Base-by-base conservation (phyloP, 1,139 yeast genomes). In the Yueomyces sp. region DNA sequence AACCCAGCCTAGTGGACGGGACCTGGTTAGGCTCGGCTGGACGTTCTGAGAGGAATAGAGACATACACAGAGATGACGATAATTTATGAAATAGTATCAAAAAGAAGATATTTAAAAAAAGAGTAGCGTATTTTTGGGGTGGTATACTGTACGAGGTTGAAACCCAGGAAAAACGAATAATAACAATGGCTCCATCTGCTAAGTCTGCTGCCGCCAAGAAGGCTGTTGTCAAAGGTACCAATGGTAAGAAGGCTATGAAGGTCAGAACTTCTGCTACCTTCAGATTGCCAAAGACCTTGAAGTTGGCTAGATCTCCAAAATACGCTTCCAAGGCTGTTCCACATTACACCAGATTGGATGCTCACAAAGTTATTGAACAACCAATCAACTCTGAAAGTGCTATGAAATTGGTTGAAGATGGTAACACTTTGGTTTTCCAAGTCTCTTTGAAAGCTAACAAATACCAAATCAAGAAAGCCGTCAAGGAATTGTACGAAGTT, bases 311-410 rank as follows among this genome's bases (percentile, higher is more conserved):
- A 77, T 65, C 78, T 65, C 98, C 98, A 73, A 83, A 82, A 75
- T 91, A 89, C 76, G 86, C 93, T 66, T 75, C 86, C 73, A 91
- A 86, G 79, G 72, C 96, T 59, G 95, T 91, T 65, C 95, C 97
- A 66, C 97, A 91, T 77, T 82, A 81, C 81, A 80, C 83, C 75
- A 89, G 97, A 79, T 72, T 86, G 67, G 98, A 93, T 71, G 85
- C 94, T 65, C 84, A 84, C 94, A 87, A 85, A 76, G 73, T 89
- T 68, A 80, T 91, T 67, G 84, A 84, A 70, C 75, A 87, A 63
- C 97, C 96, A 76, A 81, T 91, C 73, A 93, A 93, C 70, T 78
- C 95, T 62, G 99, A 91, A 79, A 86, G 95, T 58, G 96, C 98
- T 68, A 87, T 93, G 84, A 91, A 91, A 84, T 86, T 87, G 81